phyloP scores from a whole-genome alignment of 768 basidiomycete species.

The Filobasidium floriforme region DNA sequence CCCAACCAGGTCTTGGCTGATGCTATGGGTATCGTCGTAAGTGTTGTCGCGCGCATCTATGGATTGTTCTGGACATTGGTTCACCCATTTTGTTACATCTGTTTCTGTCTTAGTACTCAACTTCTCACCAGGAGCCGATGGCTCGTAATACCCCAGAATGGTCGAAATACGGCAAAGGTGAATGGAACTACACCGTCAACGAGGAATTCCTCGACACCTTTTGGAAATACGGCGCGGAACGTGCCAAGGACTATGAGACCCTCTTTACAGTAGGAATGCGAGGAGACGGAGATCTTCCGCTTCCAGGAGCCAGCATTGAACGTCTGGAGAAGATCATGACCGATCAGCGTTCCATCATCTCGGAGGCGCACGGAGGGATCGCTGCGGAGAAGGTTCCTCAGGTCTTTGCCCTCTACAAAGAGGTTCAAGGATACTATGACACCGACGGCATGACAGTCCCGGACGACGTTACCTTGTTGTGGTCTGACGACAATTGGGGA shows the following conservation, averaged over 20 bases:
- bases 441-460: constrained; percentile 55
- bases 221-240: constrained; percentile 57
- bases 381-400: constrained; percentile 52
- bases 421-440: constrained; percentile 49
- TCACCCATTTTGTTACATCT: not conserved
- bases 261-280: constrained; percentile 65
- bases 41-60: not conserved
- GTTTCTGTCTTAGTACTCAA: constrained; percentile 45
- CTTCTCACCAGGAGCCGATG: constrained; percentile 68
- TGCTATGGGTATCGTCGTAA: constrained; percentile 60
- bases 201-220: constrained; percentile 54
- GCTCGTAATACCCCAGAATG: constrained; percentile 57
- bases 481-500: constrained; percentile 71
- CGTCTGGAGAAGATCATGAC: constrained; percentile 50
- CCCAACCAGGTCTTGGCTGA: constrained; percentile 60
- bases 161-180: constrained; percentile 8
- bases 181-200: constrained; percentile 49
- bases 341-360: constrained; percentile 59
- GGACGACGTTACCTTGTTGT: constrained; percentile 60
- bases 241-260: constrained; percentile 57
- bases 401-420: constrained; percentile 56
- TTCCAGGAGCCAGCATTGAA: constrained; percentile 34
- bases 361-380: constrained; percentile 50
- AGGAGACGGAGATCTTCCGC: constrained; percentile 49
- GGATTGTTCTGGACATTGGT: not conserved